A percentile compares a stretch with the other conserved stretches of the same genome.
phyloP scores from a whole-genome alignment of 1,284 basidiomycete species.

The Rhizoctonia solani region DNA sequence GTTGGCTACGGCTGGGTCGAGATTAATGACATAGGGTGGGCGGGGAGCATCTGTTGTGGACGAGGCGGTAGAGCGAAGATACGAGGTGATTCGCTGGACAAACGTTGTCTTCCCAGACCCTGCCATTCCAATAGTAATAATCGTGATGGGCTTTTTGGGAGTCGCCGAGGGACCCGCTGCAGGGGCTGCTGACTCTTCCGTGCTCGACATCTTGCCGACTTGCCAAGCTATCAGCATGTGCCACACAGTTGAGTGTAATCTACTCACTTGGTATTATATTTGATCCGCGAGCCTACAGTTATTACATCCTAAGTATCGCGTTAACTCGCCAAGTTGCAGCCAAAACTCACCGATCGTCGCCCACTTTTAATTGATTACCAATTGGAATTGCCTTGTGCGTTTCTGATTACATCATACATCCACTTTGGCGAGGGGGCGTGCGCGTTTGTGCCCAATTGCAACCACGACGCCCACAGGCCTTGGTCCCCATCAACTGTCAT shows the following conservation, averaged over 20 bases:
- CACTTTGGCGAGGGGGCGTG: conserved; percentile 13
- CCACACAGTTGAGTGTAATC: too few species aligned
- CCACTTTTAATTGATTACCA: background rate
- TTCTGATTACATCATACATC: conserved; percentile 14
- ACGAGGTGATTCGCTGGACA: conserved; percentile 89
- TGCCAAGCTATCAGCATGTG: too few species aligned
- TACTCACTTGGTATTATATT: too few species aligned
- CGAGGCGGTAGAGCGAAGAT: conserved; percentile 64
- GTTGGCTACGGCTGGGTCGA: conserved; percentile 93
- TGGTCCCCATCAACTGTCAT: too few species aligned
- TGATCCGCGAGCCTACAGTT: too few species aligned
- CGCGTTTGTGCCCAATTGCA: conserved; percentile 4
- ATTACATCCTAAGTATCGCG: too few species aligned
- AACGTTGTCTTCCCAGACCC: conserved; percentile 97
- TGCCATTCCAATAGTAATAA: conserved; percentile 93
- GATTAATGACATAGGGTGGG: conserved; percentile 94
- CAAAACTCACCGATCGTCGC: background rate
- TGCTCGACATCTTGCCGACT: too few species aligned
- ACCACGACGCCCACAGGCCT: background rate
- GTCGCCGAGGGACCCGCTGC: background rate
- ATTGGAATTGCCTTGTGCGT: conserved; percentile 12
- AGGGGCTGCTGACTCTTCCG: background rate
- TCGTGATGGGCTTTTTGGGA: conserved; percentile 63
- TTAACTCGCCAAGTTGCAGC: too few species aligned
- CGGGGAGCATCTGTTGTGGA: conserved; percentile 52